Base-by-base conservation (phyloP, 192 early-diverging fungal species). In the Coemansia sp. region DNA sequence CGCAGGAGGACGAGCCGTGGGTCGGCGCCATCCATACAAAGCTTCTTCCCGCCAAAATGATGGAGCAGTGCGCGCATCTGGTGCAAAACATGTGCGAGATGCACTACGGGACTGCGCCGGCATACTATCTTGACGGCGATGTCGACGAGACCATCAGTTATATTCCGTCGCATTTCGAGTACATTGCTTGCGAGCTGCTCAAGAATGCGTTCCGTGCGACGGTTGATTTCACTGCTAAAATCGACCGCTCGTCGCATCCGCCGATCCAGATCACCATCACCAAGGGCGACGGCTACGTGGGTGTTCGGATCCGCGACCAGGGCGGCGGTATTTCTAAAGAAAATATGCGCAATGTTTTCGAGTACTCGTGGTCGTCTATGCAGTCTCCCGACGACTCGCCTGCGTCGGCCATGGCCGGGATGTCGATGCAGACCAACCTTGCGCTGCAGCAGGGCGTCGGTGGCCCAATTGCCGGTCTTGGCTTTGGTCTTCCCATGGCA, bases 351-450 rank as follows among this genome's bases (percentile, higher is more conserved):
- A 83, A 86, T 19, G 84, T 95, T 2, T 98, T 94, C 82, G 93
- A 98, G 58, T 98, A 95, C 74, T 91, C 89, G 4, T 96, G 88
- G 78, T 94, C 96, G 11, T 95, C 94, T 4, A 91, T 95, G 19
- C 82, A 87, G 51, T 84, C 85, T 30, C 78, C 79, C 28, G 83
- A 85, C 48, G 87, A 89, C 11, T 61, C 72, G 32, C 83, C 75
- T 19, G 67, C 76, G 50, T 24, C 64, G 42, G 45, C 64, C 13
- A 67, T 70, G 65, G 66, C 71, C 7, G 79, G 67, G 39, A 81
- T 97, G 69, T 83, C 85, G 27, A 79, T 86, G 46, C 91, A 94
- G 28, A 77, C 86, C 16, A 84, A 89, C 25, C 74, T 94, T 57
- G 84, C 83, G 5, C 89, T 98, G 85, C 93, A 95, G 78, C 78